phyloP scores from a whole-genome alignment of 345 rosid species.

The Ceriops tagal region DNA sequence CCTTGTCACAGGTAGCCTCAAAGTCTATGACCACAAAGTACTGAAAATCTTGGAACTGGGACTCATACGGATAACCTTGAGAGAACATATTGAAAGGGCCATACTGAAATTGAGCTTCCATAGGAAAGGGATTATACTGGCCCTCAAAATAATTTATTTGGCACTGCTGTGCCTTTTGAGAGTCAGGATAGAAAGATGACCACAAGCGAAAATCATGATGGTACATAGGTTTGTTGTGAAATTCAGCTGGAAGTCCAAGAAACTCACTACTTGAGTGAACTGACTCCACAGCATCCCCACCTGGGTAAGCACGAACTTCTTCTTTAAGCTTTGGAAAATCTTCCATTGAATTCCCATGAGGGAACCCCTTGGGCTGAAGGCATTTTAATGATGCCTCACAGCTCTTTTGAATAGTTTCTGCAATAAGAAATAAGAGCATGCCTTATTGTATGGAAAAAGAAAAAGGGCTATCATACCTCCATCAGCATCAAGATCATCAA shows the following conservation, averaged over 20 bases:
- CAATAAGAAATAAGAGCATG: constrained; percentile 10
- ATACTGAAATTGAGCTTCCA: constrained; percentile 43
- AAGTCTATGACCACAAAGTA: constrained; percentile 50
- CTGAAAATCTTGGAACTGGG: constrained; percentile 50
- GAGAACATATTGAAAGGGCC: constrained; percentile 31
- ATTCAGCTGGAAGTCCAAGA: constrained; percentile 36
- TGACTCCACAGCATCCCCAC: constrained; percentile 34
- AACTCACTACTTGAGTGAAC: constrained; percentile 30
- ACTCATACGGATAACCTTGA: constrained; percentile 35
- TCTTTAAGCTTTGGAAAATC: constrained; percentile 36
- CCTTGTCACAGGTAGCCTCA: constrained; percentile 51
- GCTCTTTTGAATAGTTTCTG: constrained; percentile 47
- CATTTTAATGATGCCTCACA: constrained; percentile 50
- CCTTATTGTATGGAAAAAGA: not conserved
- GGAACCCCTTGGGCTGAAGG: constrained; percentile 42
- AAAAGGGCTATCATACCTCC: not conserved
- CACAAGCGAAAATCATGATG: constrained; percentile 37
- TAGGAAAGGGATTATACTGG: constrained; percentile 38
- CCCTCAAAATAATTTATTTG: constrained; percentile 40
- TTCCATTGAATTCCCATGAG: constrained; percentile 41
- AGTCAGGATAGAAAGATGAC: constrained; percentile 39
- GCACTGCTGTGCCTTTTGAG: constrained; percentile 38
- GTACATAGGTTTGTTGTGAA: constrained; percentile 35
- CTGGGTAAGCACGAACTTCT: constrained; percentile 27
- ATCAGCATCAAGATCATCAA: not conserved